Base-by-base conservation (phyloP, 2,329 filamentous ascomycete species). In the Aspergillus hortae region DNA sequence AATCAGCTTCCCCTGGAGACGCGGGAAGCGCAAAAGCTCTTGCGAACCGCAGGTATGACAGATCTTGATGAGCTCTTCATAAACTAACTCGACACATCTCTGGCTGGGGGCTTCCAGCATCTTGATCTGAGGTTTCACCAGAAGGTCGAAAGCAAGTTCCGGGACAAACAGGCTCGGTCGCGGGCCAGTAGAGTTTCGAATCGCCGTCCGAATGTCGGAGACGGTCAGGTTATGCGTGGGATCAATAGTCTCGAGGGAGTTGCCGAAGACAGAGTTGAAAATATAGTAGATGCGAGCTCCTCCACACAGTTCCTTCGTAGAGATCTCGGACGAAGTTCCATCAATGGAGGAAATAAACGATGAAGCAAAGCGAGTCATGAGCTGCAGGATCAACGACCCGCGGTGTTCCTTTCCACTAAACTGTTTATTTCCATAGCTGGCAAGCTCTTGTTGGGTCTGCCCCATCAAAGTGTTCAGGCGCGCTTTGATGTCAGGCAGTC, bases 301-400 rank as follows among this genome's bases (percentile, higher is more conserved):
- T 67, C 92, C 92, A 64, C 92, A 96, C 10, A 97, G 84, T 74
- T 97, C 94, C 74, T 99, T 97, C 35, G 94, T 99, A 15, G 94
- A 97, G 56, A 99, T 99, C 68, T 99, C 92, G 12, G 92, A 96
- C 4, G 92, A 97, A 6, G 94, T 99, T 78, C 94, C 94, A 68
- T 99, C 94, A 57, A 99, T 99, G 11, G 94, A 97, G 5, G 94
- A 92, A 67, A 96, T 97, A 74, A 99, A 99, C 0, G 92, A 96
- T 3, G 90, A 94, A 9, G 94, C 94, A 66, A 99, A 99, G 38
- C 94, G 89, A 11, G 94, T 99, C 94, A 99, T 99, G 52, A 96
- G 83, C 72, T 97, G 92, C 57, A 99, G 77, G 52, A 99, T 96
- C 57, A 99, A 81, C 25, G 92, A 96, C 30, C 94, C 94, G 46